Percentiles rank a stretch among this genome's conserved stretches.
phyloP scores from a whole-genome alignment of 1,284 basidiomycete species.

The Vanrija sp. region DNA sequence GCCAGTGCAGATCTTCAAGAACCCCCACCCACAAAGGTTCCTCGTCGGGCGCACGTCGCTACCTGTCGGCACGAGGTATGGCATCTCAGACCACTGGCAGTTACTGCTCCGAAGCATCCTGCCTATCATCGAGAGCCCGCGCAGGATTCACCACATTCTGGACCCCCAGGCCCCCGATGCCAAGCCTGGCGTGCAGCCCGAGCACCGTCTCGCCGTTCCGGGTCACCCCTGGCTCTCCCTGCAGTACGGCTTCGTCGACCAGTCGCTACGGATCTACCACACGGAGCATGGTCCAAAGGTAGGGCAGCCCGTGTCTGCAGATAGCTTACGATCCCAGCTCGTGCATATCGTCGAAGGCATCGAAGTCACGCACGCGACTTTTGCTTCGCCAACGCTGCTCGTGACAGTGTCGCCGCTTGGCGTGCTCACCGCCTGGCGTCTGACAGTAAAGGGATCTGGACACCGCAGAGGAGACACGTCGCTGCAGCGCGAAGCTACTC shows the following conservation, averaged over 20 bases:
- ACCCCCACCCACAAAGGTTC: slow-evolving; percentile 71
- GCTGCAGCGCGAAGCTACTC: slow-evolving; percentile 62
- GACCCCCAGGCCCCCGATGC: slow-evolving; percentile 19
- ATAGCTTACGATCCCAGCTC: slow-evolving; percentile 52
- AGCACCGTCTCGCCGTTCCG: slow-evolving; percentile 25
- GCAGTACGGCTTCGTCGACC: slow-evolving; percentile 46
- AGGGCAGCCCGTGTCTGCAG: not conserved
- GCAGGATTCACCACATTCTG: slow-evolving; percentile 59
- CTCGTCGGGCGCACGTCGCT: slow-evolving; percentile 62
- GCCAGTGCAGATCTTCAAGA: slow-evolving; percentile 79
- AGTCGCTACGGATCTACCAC: slow-evolving; percentile 36
- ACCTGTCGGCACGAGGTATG: slow-evolving; percentile 65
- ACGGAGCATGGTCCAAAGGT: slow-evolving; percentile 38
- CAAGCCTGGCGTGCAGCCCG: slow-evolving; percentile 27
- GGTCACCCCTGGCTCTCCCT: slow-evolving; percentile 24
- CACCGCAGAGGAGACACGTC: slow-evolving; percentile 30
- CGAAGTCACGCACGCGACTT: slow-evolving; percentile 67
- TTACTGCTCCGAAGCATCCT: slow-evolving; percentile 43
- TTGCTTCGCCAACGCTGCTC: slow-evolving; percentile 65
- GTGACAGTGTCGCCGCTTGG: slow-evolving; percentile 73
- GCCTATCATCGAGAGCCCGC: slow-evolving; percentile 50
- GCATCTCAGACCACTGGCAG: slow-evolving; percentile 64
- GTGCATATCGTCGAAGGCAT: slow-evolving; percentile 71
- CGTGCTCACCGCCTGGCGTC: slow-evolving; percentile 72
- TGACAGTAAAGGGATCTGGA: slow-evolving; percentile 44